These are phyloP conservation scores for Akanthomyces muscarius DNA, from an alignment of 2,329 filamentous ascomycete genomes.

Conservation along the genomic window DNA sequence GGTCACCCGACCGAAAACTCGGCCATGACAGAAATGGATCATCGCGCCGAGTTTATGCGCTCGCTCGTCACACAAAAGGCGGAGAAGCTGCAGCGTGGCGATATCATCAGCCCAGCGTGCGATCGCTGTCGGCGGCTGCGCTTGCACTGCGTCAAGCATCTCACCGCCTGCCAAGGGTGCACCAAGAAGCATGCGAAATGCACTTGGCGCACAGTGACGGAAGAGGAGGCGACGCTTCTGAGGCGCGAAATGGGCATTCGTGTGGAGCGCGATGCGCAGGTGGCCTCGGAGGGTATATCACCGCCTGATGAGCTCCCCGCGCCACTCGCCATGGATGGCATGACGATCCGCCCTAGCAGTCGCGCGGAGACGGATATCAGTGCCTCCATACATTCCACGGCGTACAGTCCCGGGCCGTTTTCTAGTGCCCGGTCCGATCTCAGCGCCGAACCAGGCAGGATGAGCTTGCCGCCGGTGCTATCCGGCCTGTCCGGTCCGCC, in stretches of 20 bases:
- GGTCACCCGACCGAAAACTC: constrained; percentile 17
- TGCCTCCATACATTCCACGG: neutral
- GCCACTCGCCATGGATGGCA: neutral
- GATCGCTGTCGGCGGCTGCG: constrained; percentile 77
- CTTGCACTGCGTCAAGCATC: constrained; percentile 78
- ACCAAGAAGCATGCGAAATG: constrained; percentile 90
- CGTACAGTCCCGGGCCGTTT: constrained; percentile 19
- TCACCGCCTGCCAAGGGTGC: constrained; percentile 82
- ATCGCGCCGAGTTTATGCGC: constrained; percentile 33
- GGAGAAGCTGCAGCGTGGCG: constrained; percentile 70
- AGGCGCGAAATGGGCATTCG: constrained; percentile 27
- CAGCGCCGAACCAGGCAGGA: constrained; percentile 9
- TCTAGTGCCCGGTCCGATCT: constrained; percentile 15
- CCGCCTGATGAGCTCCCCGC: constrained; percentile 1
- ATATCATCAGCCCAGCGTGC: constrained; percentile 74
- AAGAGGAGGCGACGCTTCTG: constrained; percentile 55
- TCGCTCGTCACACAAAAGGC: constrained; percentile 68
- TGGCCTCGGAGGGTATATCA: constrained; percentile 2
- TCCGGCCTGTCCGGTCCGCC: constrained; percentile 10
- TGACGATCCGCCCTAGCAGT: constrained; percentile 15
- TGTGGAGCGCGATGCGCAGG: constrained; percentile 5
- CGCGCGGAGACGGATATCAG: constrained; percentile 18
- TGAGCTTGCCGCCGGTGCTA: constrained; percentile 12
- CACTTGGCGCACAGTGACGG: constrained; percentile 75
- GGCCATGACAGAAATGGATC: constrained; percentile 29